These are phyloP conservation scores for Diversispora epigaea DNA, from an alignment of 192 early-diverging fungal species.

Conservation along the genomic window DNA sequence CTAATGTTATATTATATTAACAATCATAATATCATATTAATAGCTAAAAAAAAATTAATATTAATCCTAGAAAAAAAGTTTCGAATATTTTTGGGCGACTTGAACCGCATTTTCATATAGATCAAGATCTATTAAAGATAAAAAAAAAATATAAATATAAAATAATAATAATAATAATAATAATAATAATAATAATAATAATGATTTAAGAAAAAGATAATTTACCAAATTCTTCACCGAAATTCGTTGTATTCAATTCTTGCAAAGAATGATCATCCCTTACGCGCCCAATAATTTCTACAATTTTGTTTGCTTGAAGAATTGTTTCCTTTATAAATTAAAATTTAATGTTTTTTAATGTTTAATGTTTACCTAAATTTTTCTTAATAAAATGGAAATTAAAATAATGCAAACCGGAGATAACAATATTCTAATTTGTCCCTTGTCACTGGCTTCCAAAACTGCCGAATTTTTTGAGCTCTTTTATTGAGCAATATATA, in stretches of 20 bases:
- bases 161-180: not conserved
- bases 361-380: not conserved
- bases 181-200: not conserved
- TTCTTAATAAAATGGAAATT: not conserved
- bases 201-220: not conserved
- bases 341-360: too few species aligned
- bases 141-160: not conserved
- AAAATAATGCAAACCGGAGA: constrained; percentile 29
- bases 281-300: constrained; percentile 45
- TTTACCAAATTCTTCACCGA: constrained; percentile 44
- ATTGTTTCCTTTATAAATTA: not conserved
- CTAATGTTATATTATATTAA: too few species aligned
- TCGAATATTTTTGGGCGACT: constrained; percentile 6
- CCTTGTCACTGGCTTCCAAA: constrained; percentile 38
- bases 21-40: not conserved
- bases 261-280: constrained; percentile 34
- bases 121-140: constrained; percentile 32
- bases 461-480: constrained; percentile 31
- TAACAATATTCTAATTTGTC: constrained; percentile 37
- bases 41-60: not conserved
- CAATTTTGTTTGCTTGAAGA: constrained; percentile 31
- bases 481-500: not conserved
- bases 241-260: constrained; percentile 37
- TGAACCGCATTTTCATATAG: constrained; percentile 39
- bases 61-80: not conserved